Evolutionary conservation across 1,139 yeast species (phyloP), one percentile per base, ranked within the genome.

Genomic region (Komagataea norvegica): DNA sequence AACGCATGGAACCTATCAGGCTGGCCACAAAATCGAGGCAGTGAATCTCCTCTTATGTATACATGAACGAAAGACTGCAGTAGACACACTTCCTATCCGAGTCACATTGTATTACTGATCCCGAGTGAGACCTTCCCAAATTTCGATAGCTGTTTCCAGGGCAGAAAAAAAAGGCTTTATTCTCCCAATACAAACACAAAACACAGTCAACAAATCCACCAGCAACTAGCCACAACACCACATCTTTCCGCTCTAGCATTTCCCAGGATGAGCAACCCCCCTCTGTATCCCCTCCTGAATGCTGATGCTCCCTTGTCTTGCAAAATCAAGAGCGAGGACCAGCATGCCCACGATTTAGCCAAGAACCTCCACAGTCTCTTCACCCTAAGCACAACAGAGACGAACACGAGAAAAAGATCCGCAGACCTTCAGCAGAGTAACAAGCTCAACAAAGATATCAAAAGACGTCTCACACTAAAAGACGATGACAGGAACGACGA

Each of bases 301-400:
- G 34, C 45, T 2, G 50, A 46, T 11, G 37, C 40, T 11, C 55
- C 56, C 10, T 33, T 31, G 9, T 33, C 51, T 14, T 52, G 51
- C 41, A 34, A 31, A n/a, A 25, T 51, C 21, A 44, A 24, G 23
- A 43, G 35, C 4, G 36, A 37, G 9, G 54, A 48, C 31, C 27
- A 36, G 23, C 30, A 29, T 19, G 42, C 39, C 4, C 36, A 32
- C 14, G 34, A 46, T 25, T 15, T 36, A 10, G 40, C 33, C 18
- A 28, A 39, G 11, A 31, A 29, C 20, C 25, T 43, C 11, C 33
- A 37, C 19, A 34, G 25, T n/a, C 24, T 45, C 3, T 26, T 39
- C 27, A n/a, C 20, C 14, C 31, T 29, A 20, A 21, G 20, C 19
- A 33, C 6, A 21, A 11, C 23, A 18, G 22, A 31, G 8, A 32